Base-by-base conservation (phyloP, 768 basidiomycete genomes). In the Gymnopilus junonius region DNA sequence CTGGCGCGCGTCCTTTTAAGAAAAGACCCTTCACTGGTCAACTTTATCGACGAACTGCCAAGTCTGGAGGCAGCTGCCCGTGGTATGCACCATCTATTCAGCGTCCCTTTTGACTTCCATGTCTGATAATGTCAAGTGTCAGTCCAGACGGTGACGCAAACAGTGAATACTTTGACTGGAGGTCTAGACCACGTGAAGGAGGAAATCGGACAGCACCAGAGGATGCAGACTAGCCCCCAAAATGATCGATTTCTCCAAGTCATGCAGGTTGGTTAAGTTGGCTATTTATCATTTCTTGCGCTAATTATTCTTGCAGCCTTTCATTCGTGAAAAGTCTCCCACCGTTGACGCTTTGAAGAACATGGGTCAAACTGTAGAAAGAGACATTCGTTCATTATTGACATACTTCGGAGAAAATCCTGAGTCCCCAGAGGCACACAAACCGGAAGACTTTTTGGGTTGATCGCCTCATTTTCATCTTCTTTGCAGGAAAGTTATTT, bases 381-480 rank as follows among this genome's bases (percentile, higher is more conserved):
- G 69, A 4, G 92, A 94, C 59, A 75, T 96, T 4, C 77, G 77
- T 21, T 81, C 82, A 3, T 65, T 95, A 25, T 76, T 93, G 7
- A 61, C 69, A 0, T 97, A 91, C 77, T 97, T 89, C 70, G 94
- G 94, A 5, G 94, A 97, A 72, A 81, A 82, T 57, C 84, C 87
- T 1, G 84, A 87, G 55, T 78, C 85, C 0, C 79, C 85, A 0
- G 87, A 93, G 15, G 80, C 87, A 1, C 82, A 83, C 2, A 93
- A 90, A 69, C 85, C 91, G 0, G 95, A 96, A 72, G 91, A 92
- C 64, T 88, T 97, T 71, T 96, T 97, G 85, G 83, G 0, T 75
- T 89, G 58, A 83, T 95, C 48, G 79, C 85, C n/a, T 84, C 88
- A 0, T 94, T 95, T 75, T 90, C 89, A 0, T 85, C 86, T 0